Evolutionary conservation across 1,284 basidiomycete species (phyloP).

Genomic region (Sphagnurus paluster): DNA sequence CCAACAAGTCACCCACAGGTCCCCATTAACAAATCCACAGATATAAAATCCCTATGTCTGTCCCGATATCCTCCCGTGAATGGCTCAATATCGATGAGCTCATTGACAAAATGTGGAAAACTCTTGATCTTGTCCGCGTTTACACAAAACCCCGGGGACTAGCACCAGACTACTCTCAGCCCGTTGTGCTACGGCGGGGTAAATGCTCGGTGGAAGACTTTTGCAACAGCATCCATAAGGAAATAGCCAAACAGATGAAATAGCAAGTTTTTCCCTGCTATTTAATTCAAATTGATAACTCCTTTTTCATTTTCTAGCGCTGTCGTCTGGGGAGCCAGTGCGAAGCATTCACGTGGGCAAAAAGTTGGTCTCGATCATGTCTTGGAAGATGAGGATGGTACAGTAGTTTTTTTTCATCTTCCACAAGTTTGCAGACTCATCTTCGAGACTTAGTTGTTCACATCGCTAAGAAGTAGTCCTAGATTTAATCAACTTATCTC

Average conservation of each 20-base stretch:
- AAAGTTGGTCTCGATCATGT: slow-evolving; percentile 92
- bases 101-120: slow-evolving; percentile 88
- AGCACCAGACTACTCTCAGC: slow-evolving; percentile 84
- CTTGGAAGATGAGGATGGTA: slow-evolving; percentile 88
- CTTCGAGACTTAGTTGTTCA: slow-evolving; percentile 60
- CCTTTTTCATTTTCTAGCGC: slow-evolving; percentile 48
- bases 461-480: slow-evolving; percentile 72
- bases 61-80: slow-evolving; percentile 89
- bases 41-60: slow-evolving; percentile 92
- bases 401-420: slow-evolving; percentile 25
- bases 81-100: slow-evolving; percentile 99
- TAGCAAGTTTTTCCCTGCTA: slow-evolving; percentile 52
- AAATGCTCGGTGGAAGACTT: slow-evolving; percentile 89
- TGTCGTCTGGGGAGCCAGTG: slow-evolving; percentile 91
- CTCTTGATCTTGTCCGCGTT: slow-evolving; percentile 86
- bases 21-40: slow-evolving; percentile 35
- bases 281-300: slow-evolving; percentile 6
- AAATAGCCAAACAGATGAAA: slow-evolving; percentile 92
- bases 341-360: slow-evolving; percentile 95
- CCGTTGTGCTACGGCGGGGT: slow-evolving; percentile 78
- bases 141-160: slow-evolving; percentile 96
- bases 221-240: slow-evolving; percentile 87
- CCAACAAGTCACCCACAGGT: slow-evolving; percentile 1
- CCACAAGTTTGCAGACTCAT: slow-evolving; percentile 3
- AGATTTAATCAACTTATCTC: background rate